Conservation (phyloP, 73 alveolate species). For the Uronychia binucleata region DNA sequence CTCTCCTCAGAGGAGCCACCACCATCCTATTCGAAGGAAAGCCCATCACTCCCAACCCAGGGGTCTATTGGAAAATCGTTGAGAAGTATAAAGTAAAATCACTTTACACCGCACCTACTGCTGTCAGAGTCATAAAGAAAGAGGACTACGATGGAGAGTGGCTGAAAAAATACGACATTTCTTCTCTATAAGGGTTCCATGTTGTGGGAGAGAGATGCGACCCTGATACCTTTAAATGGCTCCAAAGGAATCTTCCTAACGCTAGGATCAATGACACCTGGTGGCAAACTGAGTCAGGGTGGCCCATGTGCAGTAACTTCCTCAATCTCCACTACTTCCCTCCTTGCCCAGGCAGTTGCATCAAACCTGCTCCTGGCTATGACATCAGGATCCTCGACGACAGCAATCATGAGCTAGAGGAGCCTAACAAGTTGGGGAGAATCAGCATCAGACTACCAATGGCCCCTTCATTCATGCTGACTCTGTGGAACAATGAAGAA, state of each 20-base stretch:
- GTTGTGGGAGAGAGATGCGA: constrained; percentile 99
- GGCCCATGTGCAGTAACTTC: constrained; percentile 77
- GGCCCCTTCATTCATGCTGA: constrained; percentile 99
- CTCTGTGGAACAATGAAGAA: constrained; percentile 96
- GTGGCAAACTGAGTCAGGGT: constrained; percentile 99
- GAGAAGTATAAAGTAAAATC: constrained; percentile 91
- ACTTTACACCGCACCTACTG: constrained; percentile 99
- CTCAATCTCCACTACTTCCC: constrained; percentile 68
- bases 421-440: constrained; percentile 80
- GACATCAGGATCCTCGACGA: constrained; percentile 86
- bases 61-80: constrained; percentile 89
- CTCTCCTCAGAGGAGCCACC: constrained; percentile 98
- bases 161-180: constrained; percentile 78
- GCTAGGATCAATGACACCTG: constrained; percentile 95
- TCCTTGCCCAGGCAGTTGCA: constrained; percentile 91
- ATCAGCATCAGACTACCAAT: constrained; percentile 94
- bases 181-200: constrained; percentile 77
- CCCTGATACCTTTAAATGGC: constrained; percentile 97
- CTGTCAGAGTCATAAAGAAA: constrained; percentile 96
- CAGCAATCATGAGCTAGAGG: constrained; percentile 62
- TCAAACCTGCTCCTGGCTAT: constrained; percentile 96
- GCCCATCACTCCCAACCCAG: constrained; percentile 97
- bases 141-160: constrained; percentile 96
- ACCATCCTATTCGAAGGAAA: constrained; percentile 98
- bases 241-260: constrained; percentile 67